Conservation (phyloP, 2,329 filamentous ascomycete species). For the Ampelomyces quisqualis region DNA sequence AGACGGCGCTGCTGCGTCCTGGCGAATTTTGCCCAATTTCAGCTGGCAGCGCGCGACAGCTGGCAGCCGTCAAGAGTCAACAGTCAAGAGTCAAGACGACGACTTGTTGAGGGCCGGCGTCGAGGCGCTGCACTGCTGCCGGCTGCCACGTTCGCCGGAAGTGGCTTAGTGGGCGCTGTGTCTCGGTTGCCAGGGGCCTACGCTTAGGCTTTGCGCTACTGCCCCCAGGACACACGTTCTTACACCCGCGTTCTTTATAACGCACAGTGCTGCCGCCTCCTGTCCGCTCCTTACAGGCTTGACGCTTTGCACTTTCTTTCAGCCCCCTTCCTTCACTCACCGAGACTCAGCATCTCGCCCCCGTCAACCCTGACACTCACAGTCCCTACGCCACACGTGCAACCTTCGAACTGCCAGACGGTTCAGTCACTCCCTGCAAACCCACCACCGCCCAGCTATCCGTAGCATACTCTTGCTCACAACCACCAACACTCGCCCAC, state of each 20-base stretch:
- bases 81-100: conserved; percentile 1
- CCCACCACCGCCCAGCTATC: conserved; percentile 9
- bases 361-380: conserved; percentile 35
- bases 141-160: conserved; percentile 18
- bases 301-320: conserved; percentile 41
- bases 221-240: no score
- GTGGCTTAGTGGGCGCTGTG: no score
- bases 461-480: conserved; percentile 17
- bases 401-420: conserved; percentile 38
- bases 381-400: conserved; percentile 22
- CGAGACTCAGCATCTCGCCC: conserved; percentile 39
- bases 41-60: conserved; percentile 4
- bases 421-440: conserved; percentile 33
- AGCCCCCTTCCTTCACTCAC: conserved; percentile 24
- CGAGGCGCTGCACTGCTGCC: conserved; percentile 13
- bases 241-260: conserved; percentile 30
- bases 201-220: no score
- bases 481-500: conserved; percentile 19
- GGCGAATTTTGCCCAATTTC: conserved; percentile 18
- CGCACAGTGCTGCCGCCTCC: conserved; percentile 17
- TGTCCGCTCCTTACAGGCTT: conserved; percentile 45
- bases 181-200: conserved; percentile 23
- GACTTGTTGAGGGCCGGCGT: conserved; percentile 27
- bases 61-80: background rate
- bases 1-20: conserved; percentile 25